Evolutionary conservation across 805 yeast species (phyloP).

Genomic region (Hemisphaericaspora nanyangensis): DNA sequence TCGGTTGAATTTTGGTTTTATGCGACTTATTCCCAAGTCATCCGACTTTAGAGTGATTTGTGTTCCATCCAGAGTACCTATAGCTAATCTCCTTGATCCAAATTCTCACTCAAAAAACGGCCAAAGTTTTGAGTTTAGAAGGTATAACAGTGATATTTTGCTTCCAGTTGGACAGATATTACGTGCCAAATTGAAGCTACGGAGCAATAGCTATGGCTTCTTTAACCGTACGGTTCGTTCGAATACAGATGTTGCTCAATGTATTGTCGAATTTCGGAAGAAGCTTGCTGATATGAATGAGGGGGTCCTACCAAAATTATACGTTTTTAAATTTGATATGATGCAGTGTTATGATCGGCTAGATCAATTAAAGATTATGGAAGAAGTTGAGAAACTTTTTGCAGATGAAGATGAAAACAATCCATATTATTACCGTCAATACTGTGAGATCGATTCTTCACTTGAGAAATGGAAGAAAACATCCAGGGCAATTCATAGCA

Average conservation of each 20-base stretch:
- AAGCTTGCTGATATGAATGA: conserved; percentile 5
- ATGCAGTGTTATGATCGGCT: conserved; percentile 73
- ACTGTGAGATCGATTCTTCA: not conserved
- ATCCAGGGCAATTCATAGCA: not conserved
- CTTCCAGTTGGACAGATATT: conserved; percentile 38
- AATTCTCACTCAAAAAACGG: conserved; percentile 17
- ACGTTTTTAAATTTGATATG: conserved; percentile 70
- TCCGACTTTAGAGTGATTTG: conserved; percentile 59
- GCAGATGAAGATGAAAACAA: conserved; percentile 15
- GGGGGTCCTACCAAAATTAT: conserved; percentile 32
- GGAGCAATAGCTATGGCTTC: conserved; percentile 4
- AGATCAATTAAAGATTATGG: conserved; percentile 42
- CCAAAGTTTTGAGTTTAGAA: conserved; percentile 25
- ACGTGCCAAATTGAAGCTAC: conserved; percentile 3
- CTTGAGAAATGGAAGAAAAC: conserved; percentile 3
- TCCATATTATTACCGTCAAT: conserved; percentile 12
- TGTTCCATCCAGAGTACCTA: conserved; percentile 36
- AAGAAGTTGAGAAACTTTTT: conserved; percentile 28
- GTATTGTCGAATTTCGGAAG: conserved; percentile 35
- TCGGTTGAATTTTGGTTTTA: conserved; percentile 28
- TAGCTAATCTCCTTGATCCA: not conserved
- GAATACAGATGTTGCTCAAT: conserved; percentile 40
- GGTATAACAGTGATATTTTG: conserved; percentile 33
- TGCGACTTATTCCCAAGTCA: conserved; percentile 58
- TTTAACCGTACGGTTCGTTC: conserved; percentile 35